Conservation (phyloP, 768 basidiomycete genomes). For the Naganishia friedmannii region DNA sequence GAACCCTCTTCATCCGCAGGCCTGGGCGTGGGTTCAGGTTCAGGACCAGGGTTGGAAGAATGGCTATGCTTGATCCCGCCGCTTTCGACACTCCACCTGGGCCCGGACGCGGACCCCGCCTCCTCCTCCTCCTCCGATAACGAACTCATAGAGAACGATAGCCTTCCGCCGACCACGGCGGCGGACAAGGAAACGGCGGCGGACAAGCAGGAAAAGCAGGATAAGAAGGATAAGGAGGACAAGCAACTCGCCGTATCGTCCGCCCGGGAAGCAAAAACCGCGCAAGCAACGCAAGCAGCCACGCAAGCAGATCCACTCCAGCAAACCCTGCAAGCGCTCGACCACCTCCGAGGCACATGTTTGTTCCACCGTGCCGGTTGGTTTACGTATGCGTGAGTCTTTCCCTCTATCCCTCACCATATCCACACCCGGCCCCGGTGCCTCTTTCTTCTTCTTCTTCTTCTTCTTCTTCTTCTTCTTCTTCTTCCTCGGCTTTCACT, state of each 20-base stretch:
- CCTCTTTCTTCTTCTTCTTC: too few species aligned
- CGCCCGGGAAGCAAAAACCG: too few species aligned
- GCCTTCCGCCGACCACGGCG: too few species aligned
- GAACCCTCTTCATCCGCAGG: neutral
- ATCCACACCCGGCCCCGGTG: neutral
- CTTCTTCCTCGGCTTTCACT: too few species aligned
- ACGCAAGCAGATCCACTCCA: conserved; percentile 16
- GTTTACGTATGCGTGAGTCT: conserved; percentile 32
- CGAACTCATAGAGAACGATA: too few species aligned
- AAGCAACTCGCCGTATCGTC: too few species aligned
- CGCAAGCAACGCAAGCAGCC: too few species aligned
- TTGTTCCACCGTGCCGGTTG: conserved; percentile 46
- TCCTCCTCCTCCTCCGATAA: too few species aligned
- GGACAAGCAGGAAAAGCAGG: neutral
- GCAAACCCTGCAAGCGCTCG: conserved; percentile 41
- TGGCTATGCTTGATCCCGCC: conserved; percentile 48
- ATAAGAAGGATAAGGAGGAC: neutral
- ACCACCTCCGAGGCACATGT: conserved; percentile 46
- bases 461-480: too few species aligned
- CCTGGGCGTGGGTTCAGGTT: too few species aligned
- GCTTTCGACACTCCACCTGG: conserved; percentile 24
- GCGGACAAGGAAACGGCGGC: neutral
- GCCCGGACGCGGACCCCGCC: too few species aligned
- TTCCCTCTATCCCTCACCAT: neutral
- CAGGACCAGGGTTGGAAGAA: conserved; percentile 12